Conservation (phyloP, 352 stramenopile species). For the Pythium phragmitis region DNA sequence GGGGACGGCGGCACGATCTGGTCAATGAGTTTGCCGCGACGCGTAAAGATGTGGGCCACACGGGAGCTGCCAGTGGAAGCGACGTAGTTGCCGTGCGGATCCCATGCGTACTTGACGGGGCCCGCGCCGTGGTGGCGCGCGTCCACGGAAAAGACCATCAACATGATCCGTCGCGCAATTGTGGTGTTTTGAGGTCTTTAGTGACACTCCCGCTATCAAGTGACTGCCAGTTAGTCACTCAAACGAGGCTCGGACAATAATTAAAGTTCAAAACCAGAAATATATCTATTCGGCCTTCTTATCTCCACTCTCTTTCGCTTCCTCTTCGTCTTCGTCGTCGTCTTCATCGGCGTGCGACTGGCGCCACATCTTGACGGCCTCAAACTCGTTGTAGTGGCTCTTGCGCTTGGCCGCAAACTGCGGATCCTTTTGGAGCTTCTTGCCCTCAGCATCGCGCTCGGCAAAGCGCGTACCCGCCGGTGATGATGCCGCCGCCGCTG, state of each 20-base stretch:
- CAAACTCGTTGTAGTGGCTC: constrained; percentile 83
- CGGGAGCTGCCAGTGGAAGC: constrained; percentile 73
- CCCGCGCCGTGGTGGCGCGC: constrained; percentile 69
- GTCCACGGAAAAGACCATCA: constrained; percentile 83
- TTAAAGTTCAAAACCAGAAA: not conserved
- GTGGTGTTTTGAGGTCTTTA: not conserved
- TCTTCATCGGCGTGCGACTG: constrained; percentile 52
- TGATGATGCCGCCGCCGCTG: not conserved
- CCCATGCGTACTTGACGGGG: constrained; percentile 79
- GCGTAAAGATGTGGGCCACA: constrained; percentile 73
- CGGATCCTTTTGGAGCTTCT: constrained; percentile 66
- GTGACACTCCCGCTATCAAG: not conserved
- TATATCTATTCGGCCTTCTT: not conserved
- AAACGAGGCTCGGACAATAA: not conserved
- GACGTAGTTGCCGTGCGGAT: constrained; percentile 72
- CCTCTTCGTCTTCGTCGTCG: constrained; percentile 43
- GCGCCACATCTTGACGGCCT: constrained; percentile 66
- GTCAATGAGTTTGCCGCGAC: constrained; percentile 70
- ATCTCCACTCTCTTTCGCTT: constrained; percentile 1
- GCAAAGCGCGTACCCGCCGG: constrained; percentile 29
- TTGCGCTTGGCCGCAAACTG: constrained; percentile 77
- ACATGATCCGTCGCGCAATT: constrained; percentile 36
- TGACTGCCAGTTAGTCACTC: not conserved
- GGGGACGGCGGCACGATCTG: constrained; percentile 77
- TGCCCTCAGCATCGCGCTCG: constrained; percentile 48